These are phyloP conservation scores for Saturnispora dispora DNA, from an alignment of 805 yeast genomes.

Conservation along the genomic window DNA sequence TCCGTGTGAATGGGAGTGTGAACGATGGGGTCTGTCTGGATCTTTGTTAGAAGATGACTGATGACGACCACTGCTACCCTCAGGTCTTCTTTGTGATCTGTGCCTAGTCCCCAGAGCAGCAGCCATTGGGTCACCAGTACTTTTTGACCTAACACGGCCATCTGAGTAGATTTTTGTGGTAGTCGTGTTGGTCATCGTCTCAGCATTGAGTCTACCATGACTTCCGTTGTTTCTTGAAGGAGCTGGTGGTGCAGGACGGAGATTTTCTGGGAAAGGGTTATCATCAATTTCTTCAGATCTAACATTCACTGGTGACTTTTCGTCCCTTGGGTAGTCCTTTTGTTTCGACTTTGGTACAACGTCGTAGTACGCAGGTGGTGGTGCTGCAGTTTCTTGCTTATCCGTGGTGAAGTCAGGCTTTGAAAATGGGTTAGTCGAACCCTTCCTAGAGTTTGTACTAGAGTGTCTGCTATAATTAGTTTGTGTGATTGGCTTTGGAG, in stretches of 20 bases:
- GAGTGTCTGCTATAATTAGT: constrained; percentile 15
- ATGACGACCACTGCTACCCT: constrained; percentile 6
- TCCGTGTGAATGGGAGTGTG: constrained; percentile 29
- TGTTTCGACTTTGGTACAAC: constrained; percentile 38
- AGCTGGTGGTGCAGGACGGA: constrained; percentile 13
- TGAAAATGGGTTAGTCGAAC: constrained; percentile 12
- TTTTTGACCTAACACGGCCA: constrained; percentile 26
- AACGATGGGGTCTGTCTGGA: constrained; percentile 18
- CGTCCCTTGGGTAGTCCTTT: constrained; percentile 28
- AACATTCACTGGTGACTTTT: constrained; percentile 42
- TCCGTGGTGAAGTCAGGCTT: neutral
- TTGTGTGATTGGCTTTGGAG: constrained; percentile 3
- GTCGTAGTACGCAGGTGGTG: constrained; percentile 70
- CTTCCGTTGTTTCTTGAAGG: neutral
- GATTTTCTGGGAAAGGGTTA: constrained; percentile 21
- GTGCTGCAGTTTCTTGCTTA: constrained; percentile 21
- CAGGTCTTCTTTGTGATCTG: constrained; percentile 5
- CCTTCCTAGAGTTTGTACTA: constrained; percentile 11
- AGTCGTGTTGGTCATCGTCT: constrained; percentile 18
- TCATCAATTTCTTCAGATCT: constrained; percentile 18
- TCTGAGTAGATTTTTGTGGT: constrained; percentile 23
- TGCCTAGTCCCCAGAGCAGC: neutral
- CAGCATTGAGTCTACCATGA: constrained; percentile 7
- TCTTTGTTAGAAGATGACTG: constrained; percentile 14
- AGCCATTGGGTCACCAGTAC: constrained; percentile 20